Conservation (phyloP, 257 asterid genomes). For the Euphrasia confusa region DNA sequence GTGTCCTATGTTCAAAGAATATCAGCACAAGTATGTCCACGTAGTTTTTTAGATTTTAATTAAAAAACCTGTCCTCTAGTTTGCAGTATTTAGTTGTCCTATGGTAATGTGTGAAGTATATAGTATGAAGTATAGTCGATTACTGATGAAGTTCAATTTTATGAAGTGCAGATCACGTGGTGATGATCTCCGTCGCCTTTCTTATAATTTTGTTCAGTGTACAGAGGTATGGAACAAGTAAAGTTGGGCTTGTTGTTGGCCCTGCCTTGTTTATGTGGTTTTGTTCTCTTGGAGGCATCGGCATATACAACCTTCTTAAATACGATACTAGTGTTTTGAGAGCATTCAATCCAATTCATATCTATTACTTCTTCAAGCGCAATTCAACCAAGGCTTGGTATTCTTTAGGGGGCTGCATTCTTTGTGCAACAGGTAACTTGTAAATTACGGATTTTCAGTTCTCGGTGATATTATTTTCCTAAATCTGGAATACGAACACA, state of each 20-base stretch:
- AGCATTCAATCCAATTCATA: slow-evolving; percentile 91
- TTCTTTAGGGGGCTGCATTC: slow-evolving; percentile 94
- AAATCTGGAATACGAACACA: slow-evolving; percentile 2
- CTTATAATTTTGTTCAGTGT: slow-evolving; percentile 86
- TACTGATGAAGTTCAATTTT: slow-evolving; percentile 33
- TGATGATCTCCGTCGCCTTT: slow-evolving; percentile 80
- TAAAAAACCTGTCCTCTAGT: slow-evolving; percentile 10
- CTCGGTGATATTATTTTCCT: slow-evolving; percentile 4
- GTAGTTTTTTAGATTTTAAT: slow-evolving; percentile 17
- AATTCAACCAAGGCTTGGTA: slow-evolving; percentile 88
- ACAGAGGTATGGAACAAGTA: slow-evolving; percentile 95
- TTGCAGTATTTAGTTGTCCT: slow-evolving; percentile 13
- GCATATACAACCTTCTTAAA: slow-evolving; percentile 84
- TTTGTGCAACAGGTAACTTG: slow-evolving; percentile 84
- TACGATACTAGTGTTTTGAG: slow-evolving; percentile 67
- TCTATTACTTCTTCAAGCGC: slow-evolving; percentile 74
- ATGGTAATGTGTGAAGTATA: slow-evolving; percentile 15
- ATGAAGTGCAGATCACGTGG: slow-evolving; percentile 80
- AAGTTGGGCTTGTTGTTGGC: slow-evolving; percentile 94
- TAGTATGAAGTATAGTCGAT: slow-evolving; percentile 7
- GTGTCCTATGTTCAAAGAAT: slow-evolving; percentile 10
- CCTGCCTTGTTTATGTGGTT: slow-evolving; percentile 98
- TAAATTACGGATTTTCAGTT: slow-evolving; percentile 11
- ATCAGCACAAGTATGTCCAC: slow-evolving; percentile 15
- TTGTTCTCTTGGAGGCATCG: slow-evolving; percentile 88